A percentile compares a stretch with the other conserved stretches of the same genome.
Evolutionary conservation across 371 early-diverging fungal genomes (phyloP).

Genomic region (Entomophthora muscae): DNA sequence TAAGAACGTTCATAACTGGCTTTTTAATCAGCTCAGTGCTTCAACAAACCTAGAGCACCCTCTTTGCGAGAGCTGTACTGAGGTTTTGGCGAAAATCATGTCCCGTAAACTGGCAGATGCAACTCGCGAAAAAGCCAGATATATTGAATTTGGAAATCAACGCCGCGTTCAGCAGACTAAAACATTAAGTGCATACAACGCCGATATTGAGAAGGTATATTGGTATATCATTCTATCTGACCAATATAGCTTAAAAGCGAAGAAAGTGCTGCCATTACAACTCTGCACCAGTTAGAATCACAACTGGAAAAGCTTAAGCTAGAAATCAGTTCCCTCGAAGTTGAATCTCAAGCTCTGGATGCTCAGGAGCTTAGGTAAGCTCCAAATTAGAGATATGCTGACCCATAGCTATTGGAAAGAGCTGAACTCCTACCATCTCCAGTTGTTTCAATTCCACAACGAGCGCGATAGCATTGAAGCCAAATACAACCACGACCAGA

Average conservation of each 20-base stretch:
- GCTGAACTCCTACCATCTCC: slow-evolving; percentile 45
- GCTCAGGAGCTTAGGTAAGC: slow-evolving; percentile 30
- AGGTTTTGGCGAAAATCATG: slow-evolving; percentile 45
- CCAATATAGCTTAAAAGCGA: slow-evolving; percentile 20
- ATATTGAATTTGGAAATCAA: slow-evolving; percentile 40
- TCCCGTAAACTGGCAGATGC: slow-evolving; percentile 49
- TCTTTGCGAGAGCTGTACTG: slow-evolving; percentile 78
- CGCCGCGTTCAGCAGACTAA: slow-evolving; percentile 23
- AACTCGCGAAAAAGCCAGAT: slow-evolving; percentile 49
- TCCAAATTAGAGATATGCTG: not conserved
- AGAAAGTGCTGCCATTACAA: slow-evolving; percentile 28
- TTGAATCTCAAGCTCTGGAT: slow-evolving; percentile 42
- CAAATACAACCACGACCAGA: slow-evolving; percentile 54
- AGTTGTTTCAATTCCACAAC: slow-evolving; percentile 39
- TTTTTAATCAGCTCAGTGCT: slow-evolving; percentile 51
- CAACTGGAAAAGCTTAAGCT: slow-evolving; percentile 32
- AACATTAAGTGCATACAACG: slow-evolving; percentile 25
- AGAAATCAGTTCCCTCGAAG: slow-evolving; percentile 36
- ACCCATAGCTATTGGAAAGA: slow-evolving; percentile 43
- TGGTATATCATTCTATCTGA: not conserved
- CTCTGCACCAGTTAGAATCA: slow-evolving; percentile 31
- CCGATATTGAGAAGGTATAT: slow-evolving; percentile 13
- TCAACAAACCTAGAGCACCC: slow-evolving; percentile 64
- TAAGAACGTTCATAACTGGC: slow-evolving; percentile 36
- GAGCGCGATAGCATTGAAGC: slow-evolving; percentile 64